Conservation (phyloP, 139 green algal genomes). For the Tetradesmus lagerheimii region DNA sequence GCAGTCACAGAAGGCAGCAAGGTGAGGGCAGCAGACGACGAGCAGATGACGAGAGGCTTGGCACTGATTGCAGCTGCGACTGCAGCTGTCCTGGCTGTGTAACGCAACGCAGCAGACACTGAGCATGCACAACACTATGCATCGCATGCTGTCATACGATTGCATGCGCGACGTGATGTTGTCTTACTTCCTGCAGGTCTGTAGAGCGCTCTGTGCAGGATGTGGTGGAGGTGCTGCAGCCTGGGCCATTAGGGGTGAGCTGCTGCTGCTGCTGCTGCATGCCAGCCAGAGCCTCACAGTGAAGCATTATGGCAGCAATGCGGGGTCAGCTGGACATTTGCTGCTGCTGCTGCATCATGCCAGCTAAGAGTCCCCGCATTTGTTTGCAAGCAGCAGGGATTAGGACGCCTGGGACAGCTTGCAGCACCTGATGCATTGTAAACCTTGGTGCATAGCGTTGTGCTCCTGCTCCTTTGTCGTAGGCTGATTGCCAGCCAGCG, state of each 20-base stretch:
- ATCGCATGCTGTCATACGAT: too few species aligned
- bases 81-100: not conserved
- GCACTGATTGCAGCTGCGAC: too few species aligned
- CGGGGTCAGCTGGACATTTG: too few species aligned
- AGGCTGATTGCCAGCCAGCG: not conserved
- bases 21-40: not conserved
- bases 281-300: too few species aligned
- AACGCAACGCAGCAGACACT: too few species aligned
- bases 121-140: too few species aligned
- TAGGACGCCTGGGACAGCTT: too few species aligned
- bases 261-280: not conserved
- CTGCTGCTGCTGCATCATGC: not conserved
- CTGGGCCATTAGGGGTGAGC: conserved; percentile 39
- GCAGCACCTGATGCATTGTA: too few species aligned
- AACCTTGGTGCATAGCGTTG: too few species aligned
- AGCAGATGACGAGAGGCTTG: too few species aligned
- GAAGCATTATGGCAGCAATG: too few species aligned
- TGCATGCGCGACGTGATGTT: not conserved
- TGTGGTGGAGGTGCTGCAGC: conserved; percentile 49
- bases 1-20: not conserved
- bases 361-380: not conserved
- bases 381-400: not conserved
- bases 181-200: conserved; percentile 16
- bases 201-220: conserved; percentile 30
- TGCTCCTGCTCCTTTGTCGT: not conserved